These are phyloP conservation scores for Elongisporangium prolatum DNA, from an alignment of 352 stramenopile species.

Conservation along the genomic window DNA sequence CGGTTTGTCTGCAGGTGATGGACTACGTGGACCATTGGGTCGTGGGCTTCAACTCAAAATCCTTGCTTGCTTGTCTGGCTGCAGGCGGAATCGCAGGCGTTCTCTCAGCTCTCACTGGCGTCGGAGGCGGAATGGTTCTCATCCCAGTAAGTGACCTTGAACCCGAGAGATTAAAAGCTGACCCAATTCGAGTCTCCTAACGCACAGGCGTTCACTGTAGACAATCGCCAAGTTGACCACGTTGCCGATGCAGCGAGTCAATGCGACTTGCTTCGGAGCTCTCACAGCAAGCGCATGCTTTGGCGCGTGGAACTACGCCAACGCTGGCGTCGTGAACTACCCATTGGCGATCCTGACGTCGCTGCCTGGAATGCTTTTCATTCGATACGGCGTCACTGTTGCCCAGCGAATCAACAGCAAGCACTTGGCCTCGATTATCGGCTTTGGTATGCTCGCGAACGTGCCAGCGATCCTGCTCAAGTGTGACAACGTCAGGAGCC, in stretches of 20 bases:
- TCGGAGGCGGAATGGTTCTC: constrained; percentile 78
- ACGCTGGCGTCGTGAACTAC: constrained; percentile 12
- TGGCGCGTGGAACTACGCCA: constrained; percentile 15
- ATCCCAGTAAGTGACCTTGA: constrained; percentile 45
- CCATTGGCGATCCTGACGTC: constrained; percentile 14
- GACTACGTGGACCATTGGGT: no score
- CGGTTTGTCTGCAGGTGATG: no score
- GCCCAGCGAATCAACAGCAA: constrained; percentile 16
- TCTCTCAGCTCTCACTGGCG: constrained; percentile 76
- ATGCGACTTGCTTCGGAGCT: constrained; percentile 15
- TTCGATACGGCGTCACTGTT: constrained; percentile 10
- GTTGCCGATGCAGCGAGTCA: constrained; percentile 16
- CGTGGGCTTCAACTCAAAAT: no score
- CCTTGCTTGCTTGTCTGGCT: no score
- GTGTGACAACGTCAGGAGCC: not conserved
- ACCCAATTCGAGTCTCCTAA: no score
- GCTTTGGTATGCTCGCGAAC: constrained; percentile 14
- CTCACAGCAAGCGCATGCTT: constrained; percentile 12
- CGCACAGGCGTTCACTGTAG: not conserved
- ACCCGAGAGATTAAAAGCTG: no score
- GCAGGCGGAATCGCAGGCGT: constrained; percentile 58
- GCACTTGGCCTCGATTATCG: constrained; percentile 11
- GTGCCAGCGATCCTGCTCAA: constrained; percentile 17
- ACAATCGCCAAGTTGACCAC: constrained; percentile 14
- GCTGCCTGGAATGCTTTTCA: constrained; percentile 12